Base-by-base conservation (phyloP, 1,284 basidiomycete species). In the Sporisorium graminicola region DNA sequence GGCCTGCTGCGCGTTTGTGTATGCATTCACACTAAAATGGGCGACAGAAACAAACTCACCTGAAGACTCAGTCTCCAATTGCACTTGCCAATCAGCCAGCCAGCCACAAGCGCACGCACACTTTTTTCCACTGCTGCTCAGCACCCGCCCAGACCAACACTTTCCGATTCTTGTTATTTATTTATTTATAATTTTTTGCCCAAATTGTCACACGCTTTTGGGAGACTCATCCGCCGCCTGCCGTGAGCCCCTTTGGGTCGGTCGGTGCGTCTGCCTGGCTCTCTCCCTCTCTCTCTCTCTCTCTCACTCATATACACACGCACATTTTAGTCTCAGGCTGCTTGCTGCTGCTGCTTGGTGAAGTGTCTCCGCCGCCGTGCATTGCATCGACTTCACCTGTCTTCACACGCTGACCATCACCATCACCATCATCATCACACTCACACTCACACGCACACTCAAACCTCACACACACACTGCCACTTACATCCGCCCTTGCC, bases 201-300 rank as follows among this genome's bases (percentile, higher is more conserved):
- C 20, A 56, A 56, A 46, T 27, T 24, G n/a, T 35, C 53, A 56
- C 54, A 56, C 29, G 31, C 27, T 22, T 16, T 18, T 31, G 22
- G 13, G 46, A 51, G 33, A 59, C 58, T 52, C 14, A 24, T 24
- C 26, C 22, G 10, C 14, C 20, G 49, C 58, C 49, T 59, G 58
- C 58, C 42, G 20, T 42, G n/a, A 42, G 54, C 61, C 54, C 47
- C 54, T 63, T 63, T 63, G 61, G 51, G 29, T 50, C 44, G 24
- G 26, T 44, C 27, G 18, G 20, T 18, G 47, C 47, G 26, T 49
- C 14, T 44, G 8, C 12, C 42, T 44, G 3, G 3, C 20, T 44
- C 20, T 44, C 42, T 26, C 44, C 29, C 44, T 47, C 26, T 47
- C 44, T 47, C 44, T 12, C 44, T 47, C 29, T 26, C 44, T 49